Evolutionary conservation across 2,329 filamentous ascomycete species (phyloP), one percentile per base, ranked within the genome.

Genomic region (Sporothrix globosa): DNA sequence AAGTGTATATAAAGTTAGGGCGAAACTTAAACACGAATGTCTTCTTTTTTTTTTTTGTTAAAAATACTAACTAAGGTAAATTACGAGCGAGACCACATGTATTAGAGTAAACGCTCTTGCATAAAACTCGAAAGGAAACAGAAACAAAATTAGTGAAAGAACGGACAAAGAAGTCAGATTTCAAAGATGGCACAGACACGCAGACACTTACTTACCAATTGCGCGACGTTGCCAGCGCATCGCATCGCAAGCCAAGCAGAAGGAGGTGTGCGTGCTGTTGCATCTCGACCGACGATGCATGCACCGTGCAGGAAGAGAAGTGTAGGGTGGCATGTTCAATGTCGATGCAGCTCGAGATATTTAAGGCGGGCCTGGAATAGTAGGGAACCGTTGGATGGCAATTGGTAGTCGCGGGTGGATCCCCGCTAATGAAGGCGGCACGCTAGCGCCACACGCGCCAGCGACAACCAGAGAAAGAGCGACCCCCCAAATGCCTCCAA

Each of bases 361-460:
- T 73, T 69, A 72, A 74, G 76, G 76, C 76, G 67, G 27, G 73
- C 76, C 76, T 76, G 70, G 76, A 66, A 9, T 17, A 13, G 73
- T 72, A 69, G 72, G 11, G n/a, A 14, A 7, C 2, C 21, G 30
- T 52, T 44, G 68, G 56, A 27, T 54, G 68, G 63, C 73, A 71
- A 76, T 74, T 75, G 74, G 69, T 63, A 67, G 70, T 63, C 71
- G 56, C 52, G 72, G 73, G 70, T 74, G 75, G 72, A 61, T 69
- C 67, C 61, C 61, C 21, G 63, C 54, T 50, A 41, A 44, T 10
- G 17, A 54, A 13, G 17, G 56, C 46, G 46, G 56, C 41, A 69
- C 67, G 56, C 30, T 69, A 69, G 67, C 67, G 21, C 52, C 34
- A 46, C 30, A 19, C 53, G 67, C 67, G 67, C 67, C 54, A 52